Conservation (phyloP, 805 yeast species). For the Yarrowia sp. region DNA sequence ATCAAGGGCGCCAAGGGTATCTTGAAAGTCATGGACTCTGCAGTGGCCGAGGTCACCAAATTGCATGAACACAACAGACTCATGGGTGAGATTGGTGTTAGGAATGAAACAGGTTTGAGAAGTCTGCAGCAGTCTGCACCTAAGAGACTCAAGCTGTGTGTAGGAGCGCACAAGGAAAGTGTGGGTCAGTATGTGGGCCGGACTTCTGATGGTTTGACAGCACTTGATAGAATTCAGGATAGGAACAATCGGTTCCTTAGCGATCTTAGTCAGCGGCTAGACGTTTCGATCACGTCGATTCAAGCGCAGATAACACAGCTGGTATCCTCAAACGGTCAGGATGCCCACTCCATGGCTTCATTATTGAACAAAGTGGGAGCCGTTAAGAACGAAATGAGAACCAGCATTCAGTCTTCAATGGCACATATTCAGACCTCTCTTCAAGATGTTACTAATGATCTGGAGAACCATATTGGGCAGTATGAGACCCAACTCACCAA, state of each 20-base stretch:
- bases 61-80: background rate
- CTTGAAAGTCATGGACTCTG: background rate
- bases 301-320: background rate
- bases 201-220: background rate
- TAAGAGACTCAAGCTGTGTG: slow-evolving; percentile 14
- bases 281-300: background rate
- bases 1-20: background rate
- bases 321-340: background rate
- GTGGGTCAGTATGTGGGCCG: background rate
- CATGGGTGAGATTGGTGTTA: background rate
- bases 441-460: background rate
- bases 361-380: background rate
- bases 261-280: background rate
- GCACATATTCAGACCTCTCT: background rate
- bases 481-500: background rate
- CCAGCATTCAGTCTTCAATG: background rate
- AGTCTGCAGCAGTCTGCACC: background rate
- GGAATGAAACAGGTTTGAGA: background rate
- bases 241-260: background rate
- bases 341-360: background rate
- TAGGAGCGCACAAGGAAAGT: background rate
- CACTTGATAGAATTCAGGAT: background rate
- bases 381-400: background rate
- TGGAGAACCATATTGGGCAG: background rate
- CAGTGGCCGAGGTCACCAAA: slow-evolving; percentile 1